Conservation (phyloP, 2,329 filamentous ascomycete genomes). For the Neurospora sp. region DNA sequence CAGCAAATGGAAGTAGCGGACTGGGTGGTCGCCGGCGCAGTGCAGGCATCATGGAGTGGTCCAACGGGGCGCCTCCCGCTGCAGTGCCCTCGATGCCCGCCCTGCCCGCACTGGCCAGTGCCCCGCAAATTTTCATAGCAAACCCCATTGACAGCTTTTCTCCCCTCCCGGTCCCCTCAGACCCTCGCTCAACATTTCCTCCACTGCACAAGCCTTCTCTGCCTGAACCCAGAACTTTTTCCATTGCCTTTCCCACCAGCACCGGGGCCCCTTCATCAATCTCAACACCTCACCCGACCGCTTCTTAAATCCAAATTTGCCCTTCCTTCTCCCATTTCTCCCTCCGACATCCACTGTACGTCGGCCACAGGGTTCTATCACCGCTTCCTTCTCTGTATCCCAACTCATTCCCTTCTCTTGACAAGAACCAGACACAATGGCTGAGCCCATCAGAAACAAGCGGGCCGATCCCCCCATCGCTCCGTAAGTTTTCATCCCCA, state of each 20-base stretch:
- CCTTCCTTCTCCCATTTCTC: conserved; percentile 20
- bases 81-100: background rate
- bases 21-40: background rate
- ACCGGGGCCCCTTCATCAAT: background rate
- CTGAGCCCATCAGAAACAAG: conserved; percentile 56
- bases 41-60: background rate
- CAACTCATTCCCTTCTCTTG: conserved; percentile 16
- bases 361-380: conserved; percentile 14
- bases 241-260: conserved; percentile 1
- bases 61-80: background rate
- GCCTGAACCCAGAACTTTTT: background rate
- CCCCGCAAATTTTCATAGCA: conserved; percentile 17
- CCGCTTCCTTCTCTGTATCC: conserved; percentile 18
- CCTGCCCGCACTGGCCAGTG: conserved; percentile 10
- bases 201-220: background rate
- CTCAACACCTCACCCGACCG: background rate
- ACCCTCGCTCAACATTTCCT: conserved; percentile 15
- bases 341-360: conserved; percentile 2
- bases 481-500: conserved; percentile 39
- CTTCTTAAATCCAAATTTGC: background rate
- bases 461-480: conserved; percentile 46
- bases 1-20: background rate
- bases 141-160: conserved; percentile 10
- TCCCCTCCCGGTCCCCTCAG: conserved; percentile 10
- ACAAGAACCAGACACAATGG: conserved; percentile 34